Evolutionary conservation across 2,329 filamentous ascomycete genomes (phyloP).

Genomic region (Fusarium acutatum): DNA sequence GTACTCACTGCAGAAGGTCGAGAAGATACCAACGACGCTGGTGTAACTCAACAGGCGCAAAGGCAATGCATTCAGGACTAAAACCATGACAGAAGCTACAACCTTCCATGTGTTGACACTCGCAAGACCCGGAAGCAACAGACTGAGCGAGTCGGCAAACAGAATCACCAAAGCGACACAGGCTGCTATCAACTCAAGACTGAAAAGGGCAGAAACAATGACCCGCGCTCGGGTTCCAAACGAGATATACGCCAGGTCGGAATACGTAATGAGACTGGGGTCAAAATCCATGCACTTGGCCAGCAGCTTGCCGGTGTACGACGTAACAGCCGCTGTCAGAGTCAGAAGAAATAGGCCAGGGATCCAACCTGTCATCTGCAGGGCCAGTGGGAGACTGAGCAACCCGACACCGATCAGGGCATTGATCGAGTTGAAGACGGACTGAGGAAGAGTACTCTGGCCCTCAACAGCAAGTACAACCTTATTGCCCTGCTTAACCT

Average conservation of each 20-base stretch:
- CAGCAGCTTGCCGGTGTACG: slow-evolving; percentile 85
- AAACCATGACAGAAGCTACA: slow-evolving; percentile 78
- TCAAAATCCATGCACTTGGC: slow-evolving; percentile 91
- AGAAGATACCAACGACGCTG: slow-evolving; percentile 91
- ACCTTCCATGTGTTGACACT: slow-evolving; percentile 83
- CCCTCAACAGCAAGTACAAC: slow-evolving; percentile 86
- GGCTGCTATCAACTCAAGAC: slow-evolving; percentile 84
- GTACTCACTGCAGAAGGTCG: slow-evolving; percentile 83
- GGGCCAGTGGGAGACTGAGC: slow-evolving; percentile 85
- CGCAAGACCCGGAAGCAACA: slow-evolving; percentile 75
- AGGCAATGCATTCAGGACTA: slow-evolving; percentile 86
- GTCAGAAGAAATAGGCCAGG: slow-evolving; percentile 79
- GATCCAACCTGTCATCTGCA: slow-evolving; percentile 90
- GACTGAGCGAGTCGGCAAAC: slow-evolving; percentile 89
- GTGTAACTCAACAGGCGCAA: slow-evolving; percentile 87
- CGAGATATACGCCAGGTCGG: slow-evolving; percentile 89
- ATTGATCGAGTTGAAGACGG: slow-evolving; percentile 95
- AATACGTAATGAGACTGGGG: slow-evolving; percentile 88
- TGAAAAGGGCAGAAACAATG: slow-evolving; percentile 86
- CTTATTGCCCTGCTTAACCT: slow-evolving; percentile 87
- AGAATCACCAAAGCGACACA: slow-evolving; percentile 90
- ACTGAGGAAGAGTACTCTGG: slow-evolving; percentile 94
- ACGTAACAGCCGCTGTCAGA: slow-evolving; percentile 78
- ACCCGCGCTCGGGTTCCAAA: slow-evolving; percentile 85
- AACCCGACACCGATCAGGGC: slow-evolving; percentile 91